Conservation (phyloP, 2,329 filamentous ascomycete species). For the Triangularia setosa region DNA sequence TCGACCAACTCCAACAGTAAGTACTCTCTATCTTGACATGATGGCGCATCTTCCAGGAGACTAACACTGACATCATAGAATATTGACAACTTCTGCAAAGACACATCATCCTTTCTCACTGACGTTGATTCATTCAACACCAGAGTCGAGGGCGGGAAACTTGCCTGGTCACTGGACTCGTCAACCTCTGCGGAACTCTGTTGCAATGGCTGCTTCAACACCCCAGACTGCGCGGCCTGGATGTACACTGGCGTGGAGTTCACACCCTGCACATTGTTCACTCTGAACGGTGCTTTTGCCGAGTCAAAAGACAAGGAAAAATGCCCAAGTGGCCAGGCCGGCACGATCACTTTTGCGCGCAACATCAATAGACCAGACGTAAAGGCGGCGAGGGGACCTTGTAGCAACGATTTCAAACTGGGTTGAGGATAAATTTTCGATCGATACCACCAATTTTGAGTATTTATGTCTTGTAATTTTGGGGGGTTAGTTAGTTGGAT, state of each 20-base stretch:
- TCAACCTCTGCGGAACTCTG: conserved; percentile 13
- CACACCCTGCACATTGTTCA: conserved; percentile 22
- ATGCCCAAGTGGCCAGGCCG: conserved; percentile 20
- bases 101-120: conserved; percentile 7
- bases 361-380: background rate
- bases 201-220: conserved; percentile 19
- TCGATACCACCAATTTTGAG: background rate
- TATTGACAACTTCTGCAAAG: background rate
- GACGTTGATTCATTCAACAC: background rate
- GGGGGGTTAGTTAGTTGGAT: background rate
- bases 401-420: background rate
- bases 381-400: conserved; percentile 20
- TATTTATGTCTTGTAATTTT: background rate
- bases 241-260: conserved; percentile 10
- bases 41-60: background rate
- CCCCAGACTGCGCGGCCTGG: conserved; percentile 23
- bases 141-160: background rate
- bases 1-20: background rate
- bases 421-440: background rate
- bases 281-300: background rate
- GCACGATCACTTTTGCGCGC: background rate
- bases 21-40: background rate
- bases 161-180: background rate
- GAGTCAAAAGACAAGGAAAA: background rate
- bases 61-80: conserved; percentile 1